phyloP scores from a whole-genome alignment of 1,284 basidiomycete genomes.

The Austroboletus novae-zelandiae region DNA sequence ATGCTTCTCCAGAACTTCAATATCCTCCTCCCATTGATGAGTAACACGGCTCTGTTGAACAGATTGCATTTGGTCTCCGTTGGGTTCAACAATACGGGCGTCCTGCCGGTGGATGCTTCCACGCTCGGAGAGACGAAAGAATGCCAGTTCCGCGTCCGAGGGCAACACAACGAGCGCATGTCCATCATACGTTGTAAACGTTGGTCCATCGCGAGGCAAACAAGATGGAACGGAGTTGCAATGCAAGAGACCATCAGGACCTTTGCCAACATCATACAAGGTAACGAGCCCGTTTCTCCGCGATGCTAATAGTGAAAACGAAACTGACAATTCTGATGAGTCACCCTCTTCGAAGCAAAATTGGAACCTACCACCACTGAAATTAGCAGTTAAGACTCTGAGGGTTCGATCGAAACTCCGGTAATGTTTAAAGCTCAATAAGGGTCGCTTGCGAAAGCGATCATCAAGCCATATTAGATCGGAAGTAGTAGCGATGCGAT shows the following conservation, averaged over 20 bases:
- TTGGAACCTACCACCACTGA: constrained; percentile 37
- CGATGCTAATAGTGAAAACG: constrained; percentile 55
- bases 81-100: constrained; percentile 27
- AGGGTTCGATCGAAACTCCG: constrained; percentile 61
- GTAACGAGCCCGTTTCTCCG: constrained; percentile 55
- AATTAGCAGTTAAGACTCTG: constrained; percentile 37
- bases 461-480: constrained; percentile 68
- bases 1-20: constrained; percentile 38
- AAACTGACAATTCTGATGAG: constrained; percentile 28
- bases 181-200: constrained; percentile 40
- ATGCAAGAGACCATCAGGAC: constrained; percentile 40
- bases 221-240: constrained; percentile 45
- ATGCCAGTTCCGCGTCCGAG: constrained; percentile 30
- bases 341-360: background rate
- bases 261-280: constrained; percentile 56
- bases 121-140: constrained; percentile 47
- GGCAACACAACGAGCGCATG: constrained; percentile 44
- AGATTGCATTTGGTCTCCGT: constrained; percentile 1
- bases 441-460: constrained; percentile 50
- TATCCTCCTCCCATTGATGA: constrained; percentile 41
- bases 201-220: constrained; percentile 34
- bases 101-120: constrained; percentile 49
- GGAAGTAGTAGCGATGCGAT: constrained; percentile 55
- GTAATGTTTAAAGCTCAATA: constrained; percentile 60
- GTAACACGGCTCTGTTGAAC: constrained; percentile 6